A percentile compares a stretch with the other conserved stretches of the same genome.
phyloP scores from a whole-genome alignment of 345 rosid species.

The Eucalyptus regnans region DNA sequence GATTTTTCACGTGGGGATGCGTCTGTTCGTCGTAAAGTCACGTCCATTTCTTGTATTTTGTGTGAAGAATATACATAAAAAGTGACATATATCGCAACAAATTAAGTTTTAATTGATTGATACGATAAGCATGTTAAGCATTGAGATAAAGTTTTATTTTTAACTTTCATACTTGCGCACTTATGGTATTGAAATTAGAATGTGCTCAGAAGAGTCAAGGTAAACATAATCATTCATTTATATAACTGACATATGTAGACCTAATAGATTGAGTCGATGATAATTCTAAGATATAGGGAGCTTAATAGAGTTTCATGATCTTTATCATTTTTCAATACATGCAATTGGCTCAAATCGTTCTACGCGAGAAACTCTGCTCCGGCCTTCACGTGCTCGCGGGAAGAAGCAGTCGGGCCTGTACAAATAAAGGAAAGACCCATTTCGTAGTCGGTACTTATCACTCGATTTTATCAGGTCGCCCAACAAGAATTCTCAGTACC shows the following conservation, averaged over 20 bases:
- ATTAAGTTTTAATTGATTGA: too few species aligned
- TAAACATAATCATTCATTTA: too few species aligned
- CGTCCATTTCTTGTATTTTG: background rate
- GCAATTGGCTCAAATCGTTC: background rate
- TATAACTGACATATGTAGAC: background rate
- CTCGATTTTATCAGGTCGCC: background rate
- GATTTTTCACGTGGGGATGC: background rate
- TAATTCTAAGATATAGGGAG: background rate
- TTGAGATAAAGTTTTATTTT: background rate
- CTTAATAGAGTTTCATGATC: too few species aligned
- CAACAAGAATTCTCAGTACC: background rate
- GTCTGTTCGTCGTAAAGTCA: background rate
- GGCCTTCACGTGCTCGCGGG: background rate
- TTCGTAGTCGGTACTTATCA: background rate
- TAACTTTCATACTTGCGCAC: fast-evolving
- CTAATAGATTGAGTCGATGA: background rate
- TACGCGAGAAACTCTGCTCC: background rate
- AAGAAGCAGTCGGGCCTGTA: background rate
- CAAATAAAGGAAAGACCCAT: background rate
- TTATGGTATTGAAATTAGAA: too few species aligned
- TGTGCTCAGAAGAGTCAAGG: too few species aligned
- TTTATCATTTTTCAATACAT: background rate
- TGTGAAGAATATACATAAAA: too few species aligned
- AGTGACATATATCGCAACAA: too few species aligned
- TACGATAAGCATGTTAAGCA: too few species aligned